Evolutionary conservation across 1,139 yeast genomes (phyloP), one percentile per base, ranked within the genome.

Genomic region (Yamadazyma sp.): DNA sequence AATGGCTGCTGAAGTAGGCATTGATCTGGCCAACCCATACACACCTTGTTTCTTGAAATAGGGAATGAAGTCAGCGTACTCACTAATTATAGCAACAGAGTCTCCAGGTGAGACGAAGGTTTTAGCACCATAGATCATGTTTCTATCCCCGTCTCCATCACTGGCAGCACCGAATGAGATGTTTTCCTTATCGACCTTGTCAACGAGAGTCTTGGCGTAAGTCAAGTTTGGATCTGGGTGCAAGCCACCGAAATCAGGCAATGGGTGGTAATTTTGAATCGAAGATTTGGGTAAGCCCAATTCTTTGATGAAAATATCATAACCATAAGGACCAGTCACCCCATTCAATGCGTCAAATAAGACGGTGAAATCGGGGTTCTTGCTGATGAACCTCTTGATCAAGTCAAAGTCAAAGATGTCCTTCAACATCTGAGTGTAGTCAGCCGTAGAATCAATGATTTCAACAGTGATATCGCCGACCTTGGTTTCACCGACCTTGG

Each of bases 191-290:
- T 92, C 97, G 11, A 92, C 98, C 50, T 79, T 77, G 38, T 81
- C 86, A 22, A 92, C 98, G 49, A 92, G 74, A 11, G 95, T 79
- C 49, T 78, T 81, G 10, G 98, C 98, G 58, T 94, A 94, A 14
- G 98, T 91, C 62, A 92, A 77, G 66, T 92, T 92, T 49, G 98
- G 98, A 65, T 92, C 98, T 14, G 98, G 98, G 63, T 92, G 98
- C 53, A 91, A 75, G 1, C 98, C 98, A 46, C 98, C 98, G 57
- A 92, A 92, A 64, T 92, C 98, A 10, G 91, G 87, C 56, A 75
- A 64, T 29, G 98, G 96, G 28, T 56, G 64, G 55, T 68, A 83
- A 65, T 92, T 88, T 65, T 92, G 98, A 44, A 92, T 74, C 2
- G 86, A 75, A 4, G 76, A 62, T 41, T 66, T 69, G 2, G 91